phyloP scores from a whole-genome alignment of 768 basidiomycete species.

The Termitomyces sp. region DNA sequence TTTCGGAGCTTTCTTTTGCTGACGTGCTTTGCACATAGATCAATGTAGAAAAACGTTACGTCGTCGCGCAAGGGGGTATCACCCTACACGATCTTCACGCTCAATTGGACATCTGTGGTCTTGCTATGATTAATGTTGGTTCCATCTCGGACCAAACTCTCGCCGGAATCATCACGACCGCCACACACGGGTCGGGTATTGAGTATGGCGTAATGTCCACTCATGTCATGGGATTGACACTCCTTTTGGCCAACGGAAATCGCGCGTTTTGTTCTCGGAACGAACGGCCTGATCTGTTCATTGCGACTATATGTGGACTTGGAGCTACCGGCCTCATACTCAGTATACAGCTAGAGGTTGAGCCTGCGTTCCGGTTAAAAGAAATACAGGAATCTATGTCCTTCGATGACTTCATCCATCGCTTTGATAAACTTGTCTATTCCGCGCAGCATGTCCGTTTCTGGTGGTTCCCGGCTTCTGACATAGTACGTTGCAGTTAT shows the following conservation, averaged over 20 bases:
- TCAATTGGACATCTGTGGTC: slow-evolving; percentile 57
- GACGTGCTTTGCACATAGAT: slow-evolving; percentile 46
- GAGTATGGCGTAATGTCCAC: slow-evolving; percentile 79
- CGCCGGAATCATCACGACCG: slow-evolving; percentile 89
- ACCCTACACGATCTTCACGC: slow-evolving; percentile 72
- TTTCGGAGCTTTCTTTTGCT: slow-evolving; percentile 16
- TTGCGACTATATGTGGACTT: slow-evolving; percentile 87
- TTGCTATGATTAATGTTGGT: slow-evolving; percentile 91
- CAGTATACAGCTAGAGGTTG: slow-evolving; percentile 72
- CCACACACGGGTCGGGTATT: slow-evolving; percentile 91
- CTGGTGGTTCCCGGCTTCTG: slow-evolving; percentile 92
- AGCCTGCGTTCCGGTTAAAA: slow-evolving; percentile 76
- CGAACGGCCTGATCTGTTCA: slow-evolving; percentile 73
- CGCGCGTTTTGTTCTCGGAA: slow-evolving; percentile 64
- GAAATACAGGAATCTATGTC: slow-evolving; percentile 62
- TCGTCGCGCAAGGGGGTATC: slow-evolving; percentile 78
- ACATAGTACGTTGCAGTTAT: slow-evolving; percentile 67
- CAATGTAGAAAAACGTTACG: slow-evolving; percentile 61
- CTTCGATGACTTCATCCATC: slow-evolving; percentile 61
- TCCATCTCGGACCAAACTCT: slow-evolving; percentile 97
- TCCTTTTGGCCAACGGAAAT: slow-evolving; percentile 77
- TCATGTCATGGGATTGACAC: slow-evolving; percentile 69
- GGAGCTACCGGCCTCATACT: slow-evolving; percentile 90
- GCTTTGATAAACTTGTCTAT: slow-evolving; percentile 52
- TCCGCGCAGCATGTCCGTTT: slow-evolving; percentile 88